Evolutionary conservation across 768 basidiomycete species (phyloP).

Genomic region (Albatrellus ellisii): DNA sequence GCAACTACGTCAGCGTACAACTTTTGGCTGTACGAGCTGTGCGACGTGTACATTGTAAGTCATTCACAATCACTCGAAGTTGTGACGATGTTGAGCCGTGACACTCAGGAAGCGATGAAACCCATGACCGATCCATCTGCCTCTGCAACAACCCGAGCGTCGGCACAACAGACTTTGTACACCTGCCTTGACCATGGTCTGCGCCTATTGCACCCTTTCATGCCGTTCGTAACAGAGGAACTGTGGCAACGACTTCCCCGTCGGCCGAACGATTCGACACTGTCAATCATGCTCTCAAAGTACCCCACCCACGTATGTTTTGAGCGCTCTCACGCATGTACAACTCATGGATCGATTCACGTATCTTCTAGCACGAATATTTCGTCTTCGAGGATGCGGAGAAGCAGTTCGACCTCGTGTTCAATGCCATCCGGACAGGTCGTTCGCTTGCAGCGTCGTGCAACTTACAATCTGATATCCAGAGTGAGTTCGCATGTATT

Average conservation of each 20-base stretch:
- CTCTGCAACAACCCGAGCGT: conserved; percentile 46
- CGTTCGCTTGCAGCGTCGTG: conserved; percentile 85
- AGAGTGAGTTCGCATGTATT: conserved; percentile 35
- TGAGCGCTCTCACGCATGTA: not conserved
- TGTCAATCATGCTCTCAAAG: conserved; percentile 80
- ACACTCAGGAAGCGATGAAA: conserved; percentile 88
- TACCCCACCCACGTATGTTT: conserved; percentile 69
- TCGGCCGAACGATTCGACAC: conserved; percentile 65
- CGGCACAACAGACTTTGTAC: conserved; percentile 93
- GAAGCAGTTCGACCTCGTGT: conserved; percentile 76
- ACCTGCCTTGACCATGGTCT: conserved; percentile 88
- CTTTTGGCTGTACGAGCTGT: conserved; percentile 99
- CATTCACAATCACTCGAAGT: not conserved
- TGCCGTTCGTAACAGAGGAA: conserved; percentile 99
- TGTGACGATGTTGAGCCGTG: not conserved
- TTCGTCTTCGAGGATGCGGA: conserved; percentile 64
- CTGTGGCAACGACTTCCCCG: conserved; percentile 94
- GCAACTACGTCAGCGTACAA: conserved; percentile 79
- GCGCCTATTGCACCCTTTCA: conserved; percentile 89
- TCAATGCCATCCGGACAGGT: conserved; percentile 62
- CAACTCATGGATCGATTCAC: not conserved
- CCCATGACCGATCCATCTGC: conserved; percentile 83
- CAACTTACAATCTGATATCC: conserved; percentile 75
- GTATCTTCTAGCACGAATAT: conserved; percentile 34
- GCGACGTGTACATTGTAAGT: conserved; percentile 94